Evolutionary conservation across 2,329 filamentous ascomycete species (phyloP), one percentile per base, ranked within the genome.

Genomic region (Trichoderma atrobrunneum): DNA sequence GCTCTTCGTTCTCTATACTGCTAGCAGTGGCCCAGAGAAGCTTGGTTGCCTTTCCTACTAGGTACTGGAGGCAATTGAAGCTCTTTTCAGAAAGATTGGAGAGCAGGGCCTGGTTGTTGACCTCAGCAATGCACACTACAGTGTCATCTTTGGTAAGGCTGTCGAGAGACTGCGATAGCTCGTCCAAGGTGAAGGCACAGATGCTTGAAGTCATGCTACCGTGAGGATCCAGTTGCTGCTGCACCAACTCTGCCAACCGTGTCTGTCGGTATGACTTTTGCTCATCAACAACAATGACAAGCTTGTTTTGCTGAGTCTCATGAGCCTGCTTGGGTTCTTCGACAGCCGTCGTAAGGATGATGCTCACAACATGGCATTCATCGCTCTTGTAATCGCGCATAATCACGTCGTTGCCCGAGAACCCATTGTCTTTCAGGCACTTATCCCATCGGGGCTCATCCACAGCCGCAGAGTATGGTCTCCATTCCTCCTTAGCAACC

Each of bases 231-330:
- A 68, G 16, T n/a, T 68, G 21, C 28, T 43, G 5, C n/a, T n/a
- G 54, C 7, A 68, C 21, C 10, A 68, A n/a, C 5, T 59, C 36
- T 3, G 51, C 65, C 8, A 68, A 21, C 7, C 24, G 30, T n/a
- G 34, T 59, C 3, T 69, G 65, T n/a, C 24, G 14, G 16, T 36
- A 24, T 5, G 64, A 57, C 65, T 69, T 48, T 60, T 69, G 32
- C 32, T 69, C 65, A 32, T 70, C 67, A n/a, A 70, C 67, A n/a
- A 69, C 21, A 24, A 60, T 43, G 8, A 69, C 34, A 11, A 66
- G 43, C 18, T 34, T 59, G 16, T 14, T 26, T 7, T 30, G 28
- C 28, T 7, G 28, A 12, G 56, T 7, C 56, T 59, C 56, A 21
- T 28, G 56, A 3, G 34, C 32, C 51, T 7, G 11, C 24, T 61